Percentiles rank a stretch among this genome's conserved stretches.
These are phyloP conservation scores for Serendipita sp. DNA, from an alignment of 1,284 basidiomycete genomes.

Conservation along the genomic window DNA sequence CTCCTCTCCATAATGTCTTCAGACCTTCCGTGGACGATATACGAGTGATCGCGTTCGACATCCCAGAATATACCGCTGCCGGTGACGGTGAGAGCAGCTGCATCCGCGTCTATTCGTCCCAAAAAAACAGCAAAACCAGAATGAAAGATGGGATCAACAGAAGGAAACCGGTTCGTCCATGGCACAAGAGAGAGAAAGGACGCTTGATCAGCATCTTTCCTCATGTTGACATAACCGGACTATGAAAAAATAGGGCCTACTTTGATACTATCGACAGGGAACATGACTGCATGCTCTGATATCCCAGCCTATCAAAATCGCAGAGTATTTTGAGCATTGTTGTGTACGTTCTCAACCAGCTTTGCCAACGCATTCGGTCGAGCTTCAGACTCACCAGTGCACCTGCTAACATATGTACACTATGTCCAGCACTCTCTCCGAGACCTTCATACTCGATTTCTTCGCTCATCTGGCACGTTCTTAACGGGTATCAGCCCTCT, in stretches of 20 bases:
- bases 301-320: slow-evolving; percentile 69
- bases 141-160: slow-evolving; percentile 11
- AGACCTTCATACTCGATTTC: slow-evolving; percentile 68
- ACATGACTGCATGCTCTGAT: slow-evolving; percentile 98
- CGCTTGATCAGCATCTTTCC: neutral
- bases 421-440: slow-evolving; percentile 59
- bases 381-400: slow-evolving; percentile 56
- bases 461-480: slow-evolving; percentile 15
- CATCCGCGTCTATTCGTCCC: slow-evolving; percentile 76
- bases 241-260: slow-evolving; percentile 31
- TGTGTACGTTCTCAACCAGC: slow-evolving; percentile 5
- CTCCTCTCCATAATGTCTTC: slow-evolving; percentile 86
- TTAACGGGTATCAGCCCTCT: neutral
- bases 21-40: slow-evolving; percentile 90
- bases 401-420: slow-evolving; percentile 93
- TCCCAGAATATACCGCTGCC: slow-evolving; percentile 74
- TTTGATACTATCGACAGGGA: slow-evolving; percentile 96
- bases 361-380: slow-evolving; percentile 8
- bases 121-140: neutral
- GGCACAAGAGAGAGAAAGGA: neutral
- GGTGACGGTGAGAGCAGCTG: slow-evolving; percentile 83
- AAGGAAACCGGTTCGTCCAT: neutral
- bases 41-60: slow-evolving; percentile 75
- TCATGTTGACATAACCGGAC: neutral
- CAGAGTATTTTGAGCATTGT: slow-evolving; percentile 4